phyloP scores from a whole-genome alignment of 2,329 filamentous ascomycete species.

The Aspergillus chevalieri region DNA sequence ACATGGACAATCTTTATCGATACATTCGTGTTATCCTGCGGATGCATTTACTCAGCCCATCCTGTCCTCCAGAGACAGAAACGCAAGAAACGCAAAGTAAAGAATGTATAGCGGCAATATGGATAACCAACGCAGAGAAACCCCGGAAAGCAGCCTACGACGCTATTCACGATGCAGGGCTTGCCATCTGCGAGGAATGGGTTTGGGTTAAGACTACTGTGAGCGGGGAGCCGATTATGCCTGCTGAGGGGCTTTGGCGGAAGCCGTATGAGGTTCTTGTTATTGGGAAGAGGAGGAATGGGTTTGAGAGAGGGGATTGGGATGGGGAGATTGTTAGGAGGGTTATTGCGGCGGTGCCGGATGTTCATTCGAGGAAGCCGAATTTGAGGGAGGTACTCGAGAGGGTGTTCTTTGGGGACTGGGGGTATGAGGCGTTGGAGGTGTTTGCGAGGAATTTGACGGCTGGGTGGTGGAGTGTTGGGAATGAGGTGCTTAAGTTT shows the following conservation, averaged over 20 bases:
- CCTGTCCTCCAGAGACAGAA: slow-evolving; percentile 18
- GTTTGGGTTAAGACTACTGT: slow-evolving; percentile 57
- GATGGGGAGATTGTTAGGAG: slow-evolving; percentile 34
- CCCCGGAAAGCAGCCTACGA: slow-evolving; percentile 43
- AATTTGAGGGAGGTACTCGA: slow-evolving; percentile 53
- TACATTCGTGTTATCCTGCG: slow-evolving; percentile 42
- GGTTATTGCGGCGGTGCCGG: slow-evolving; percentile 54
- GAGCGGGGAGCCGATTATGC: slow-evolving; percentile 47
- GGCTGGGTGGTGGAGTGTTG: slow-evolving; percentile 57
- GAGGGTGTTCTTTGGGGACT: slow-evolving; percentile 34
- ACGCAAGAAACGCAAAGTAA: slow-evolving; percentile 27
- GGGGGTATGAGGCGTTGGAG: slow-evolving; percentile 48
- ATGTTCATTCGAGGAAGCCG: slow-evolving; percentile 61
- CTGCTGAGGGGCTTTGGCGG: slow-evolving; percentile 49
- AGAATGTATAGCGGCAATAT: slow-evolving; percentile 47
- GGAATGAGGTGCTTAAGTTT: slow-evolving; percentile 57
- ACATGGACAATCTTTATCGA: slow-evolving; percentile 22
- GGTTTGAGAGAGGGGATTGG: slow-evolving; percentile 12
- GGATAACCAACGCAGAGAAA: slow-evolving; percentile 56
- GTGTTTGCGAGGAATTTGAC: slow-evolving; percentile 57
- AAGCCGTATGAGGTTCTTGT: slow-evolving; percentile 59
- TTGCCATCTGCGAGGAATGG: slow-evolving; percentile 55
- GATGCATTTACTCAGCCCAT: slow-evolving; percentile 26
- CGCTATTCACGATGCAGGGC: slow-evolving; percentile 40
- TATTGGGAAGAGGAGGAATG: slow-evolving; percentile 29